phyloP scores from a whole-genome alignment of 176 grass and related monocot genomes.

The Pontederia paniculata region DNA sequence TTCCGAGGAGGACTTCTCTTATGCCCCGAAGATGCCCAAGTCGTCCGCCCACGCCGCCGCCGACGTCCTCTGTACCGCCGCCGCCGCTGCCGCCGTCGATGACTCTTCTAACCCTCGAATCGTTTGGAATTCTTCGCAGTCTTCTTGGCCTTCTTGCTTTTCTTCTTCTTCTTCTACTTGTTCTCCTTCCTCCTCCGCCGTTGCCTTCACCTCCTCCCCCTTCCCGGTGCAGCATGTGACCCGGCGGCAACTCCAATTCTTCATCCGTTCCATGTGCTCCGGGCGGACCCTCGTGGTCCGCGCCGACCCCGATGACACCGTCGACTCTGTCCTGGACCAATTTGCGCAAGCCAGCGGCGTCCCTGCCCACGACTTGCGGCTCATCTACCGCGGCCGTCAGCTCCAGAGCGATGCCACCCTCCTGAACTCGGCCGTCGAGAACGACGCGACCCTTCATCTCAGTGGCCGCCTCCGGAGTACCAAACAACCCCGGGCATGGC shows the following conservation, averaged over 20 bases:
- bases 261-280: slow-evolving; percentile 56
- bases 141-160: too few relatives aligned
- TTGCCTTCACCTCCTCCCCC: slow-evolving; percentile 11
- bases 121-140: too few relatives aligned
- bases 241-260: slow-evolving; percentile 64
- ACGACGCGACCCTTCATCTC: slow-evolving; percentile 62
- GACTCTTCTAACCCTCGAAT: too few relatives aligned
- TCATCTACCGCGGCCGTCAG: slow-evolving; percentile 68
- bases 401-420: slow-evolving; percentile 50
- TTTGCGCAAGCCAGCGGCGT: slow-evolving; percentile 22
- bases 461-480: slow-evolving; percentile 65
- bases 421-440: slow-evolving; percentile 26
- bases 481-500: slow-evolving; percentile 54
- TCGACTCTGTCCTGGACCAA: slow-evolving; percentile 34
- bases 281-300: slow-evolving; percentile 63
- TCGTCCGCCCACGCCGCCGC: too few relatives aligned
- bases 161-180: slow-evolving; percentile 3
- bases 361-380: slow-evolving; percentile 36
- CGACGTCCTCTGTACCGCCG: too few relatives aligned
- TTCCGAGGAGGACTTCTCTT: too few relatives aligned
- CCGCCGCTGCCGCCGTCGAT: too few relatives aligned
- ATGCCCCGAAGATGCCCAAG: too few relatives aligned
- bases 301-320: slow-evolving; percentile 36
- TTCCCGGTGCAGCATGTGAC: too few relatives aligned
- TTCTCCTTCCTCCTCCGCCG: not conserved